Conservation (phyloP, 805 yeast genomes). For the Yamadazyma takamatsuzukensis region DNA sequence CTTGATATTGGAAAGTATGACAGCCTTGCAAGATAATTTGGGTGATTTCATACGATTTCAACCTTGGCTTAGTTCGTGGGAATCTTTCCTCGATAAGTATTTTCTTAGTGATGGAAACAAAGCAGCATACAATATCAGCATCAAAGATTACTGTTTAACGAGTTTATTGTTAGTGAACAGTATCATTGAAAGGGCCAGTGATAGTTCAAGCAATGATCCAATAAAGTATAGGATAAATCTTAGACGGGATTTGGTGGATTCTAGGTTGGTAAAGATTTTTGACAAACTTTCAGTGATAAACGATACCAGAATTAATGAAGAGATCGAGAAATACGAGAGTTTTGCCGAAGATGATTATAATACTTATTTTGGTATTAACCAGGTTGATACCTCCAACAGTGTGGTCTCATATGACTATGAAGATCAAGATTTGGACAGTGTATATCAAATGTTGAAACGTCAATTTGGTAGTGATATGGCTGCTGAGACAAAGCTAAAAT, state of each 20-base stretch:
- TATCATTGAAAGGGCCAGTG: conserved; percentile 27
- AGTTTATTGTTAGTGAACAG: conserved; percentile 34
- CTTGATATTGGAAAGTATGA: conserved; percentile 28
- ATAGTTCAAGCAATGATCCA: too few relatives aligned
- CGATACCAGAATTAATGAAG: conserved; percentile 29
- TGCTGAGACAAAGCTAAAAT: conserved; percentile 14
- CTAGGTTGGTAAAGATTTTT: conserved; percentile 30
- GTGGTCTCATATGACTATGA: conserved; percentile 4
- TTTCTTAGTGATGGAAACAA: conserved; percentile 12
- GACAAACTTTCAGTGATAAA: conserved; percentile 30
- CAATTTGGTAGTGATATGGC: conserved; percentile 4
- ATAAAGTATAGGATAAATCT: conserved; percentile 25
- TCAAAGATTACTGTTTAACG: conserved; percentile 32
- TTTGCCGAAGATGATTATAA: conserved; percentile 38
- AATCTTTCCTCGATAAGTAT: conserved; percentile 31
- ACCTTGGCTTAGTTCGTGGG: conserved; percentile 40
- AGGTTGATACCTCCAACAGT: conserved; percentile 7
- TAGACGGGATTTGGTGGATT: conserved; percentile 35
- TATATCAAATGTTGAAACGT: conserved; percentile 10
- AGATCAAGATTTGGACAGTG: conserved; percentile 11
- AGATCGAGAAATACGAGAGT: conserved; percentile 35
- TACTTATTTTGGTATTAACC: conserved; percentile 11
- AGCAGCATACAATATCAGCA: conserved; percentile 11
- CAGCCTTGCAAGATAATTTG: conserved; percentile 27
- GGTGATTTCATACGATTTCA: conserved; percentile 36